phyloP scores from a whole-genome alignment of 306 rosid species.

The Heteromeles arbutifolia region DNA sequence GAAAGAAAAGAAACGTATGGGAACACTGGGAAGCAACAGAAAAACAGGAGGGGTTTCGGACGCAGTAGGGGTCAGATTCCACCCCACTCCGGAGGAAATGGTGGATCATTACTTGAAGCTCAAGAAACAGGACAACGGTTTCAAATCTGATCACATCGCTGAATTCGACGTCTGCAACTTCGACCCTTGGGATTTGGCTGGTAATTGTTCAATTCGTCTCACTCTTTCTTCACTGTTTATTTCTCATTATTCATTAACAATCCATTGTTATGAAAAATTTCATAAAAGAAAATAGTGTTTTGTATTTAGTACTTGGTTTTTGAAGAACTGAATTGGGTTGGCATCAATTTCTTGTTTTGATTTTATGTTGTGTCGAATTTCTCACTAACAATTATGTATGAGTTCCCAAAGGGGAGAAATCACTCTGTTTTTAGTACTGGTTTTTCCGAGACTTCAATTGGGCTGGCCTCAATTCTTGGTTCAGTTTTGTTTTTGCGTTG shows the following conservation, averaged over 20 bases:
- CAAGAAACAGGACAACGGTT: conserved; percentile 23
- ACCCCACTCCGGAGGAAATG: conserved; percentile 65
- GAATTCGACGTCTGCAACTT: conserved; percentile 34
- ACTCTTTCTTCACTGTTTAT: neutral
- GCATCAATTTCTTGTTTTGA: neutral
- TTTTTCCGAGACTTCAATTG: neutral
- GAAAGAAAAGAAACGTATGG: neutral
- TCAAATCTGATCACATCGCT: conserved; percentile 10
- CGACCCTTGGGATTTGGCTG: conserved; percentile 51
- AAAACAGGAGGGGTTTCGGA: neutral
- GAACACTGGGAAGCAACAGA: neutral
- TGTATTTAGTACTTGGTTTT: neutral
- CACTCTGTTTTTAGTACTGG: neutral
- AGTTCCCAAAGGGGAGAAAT: neutral
- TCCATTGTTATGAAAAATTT: neutral
- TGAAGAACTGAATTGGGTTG: neutral
- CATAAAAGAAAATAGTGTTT: neutral
- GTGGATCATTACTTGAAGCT: conserved; percentile 28
- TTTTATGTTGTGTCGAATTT: neutral
- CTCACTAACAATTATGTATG: neutral
- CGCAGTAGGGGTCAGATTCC: conserved; percentile 51
- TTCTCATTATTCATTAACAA: neutral
- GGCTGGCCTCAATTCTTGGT: neutral
- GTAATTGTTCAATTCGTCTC: conserved; percentile 10
- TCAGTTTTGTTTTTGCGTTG: neutral